Base-by-base conservation (phyloP, 1,139 yeast species). In the Diutina siamensis region DNA sequence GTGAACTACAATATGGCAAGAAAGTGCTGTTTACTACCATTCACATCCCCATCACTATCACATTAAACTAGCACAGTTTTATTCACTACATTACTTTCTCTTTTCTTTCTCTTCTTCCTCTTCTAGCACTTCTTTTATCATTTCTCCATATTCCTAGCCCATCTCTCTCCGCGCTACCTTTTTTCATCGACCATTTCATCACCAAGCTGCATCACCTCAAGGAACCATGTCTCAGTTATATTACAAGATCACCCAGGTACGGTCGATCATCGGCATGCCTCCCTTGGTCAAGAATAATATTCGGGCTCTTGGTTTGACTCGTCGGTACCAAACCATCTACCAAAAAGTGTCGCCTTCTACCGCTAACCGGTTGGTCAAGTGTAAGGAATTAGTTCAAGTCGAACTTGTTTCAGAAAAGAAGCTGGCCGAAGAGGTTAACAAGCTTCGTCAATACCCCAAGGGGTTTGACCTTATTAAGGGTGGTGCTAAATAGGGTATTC, bases 261-360 rank as follows among this genome's bases (percentile, higher is more conserved):
- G 94, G 58, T 87, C 97, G 3, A 74, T 85, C 19, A 88, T 92
- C 52, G 97, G 96, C 1, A 71, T 87, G 58, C 95, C 96, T 20
- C 77, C 80, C 48, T 65, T 72, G 35, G 73, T 76, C 47, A 76
- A 83, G 52, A 75, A 76, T 51, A 80, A 88, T 21, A 76, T 87
- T 44, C 65, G 71, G 49, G 75, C 87, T 3, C 69, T 92, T 50
- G 97, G 97, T 0, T 76, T 92, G 49, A 74, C 71, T 48, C 80
- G 74, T 57, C 78, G 94, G 55, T 84, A 88, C 48, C 80, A 82
- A 44, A 75, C 81, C 1, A 81, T 80, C 4, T 89, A 83, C 64
- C 88, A 81, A 55, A 67, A 68, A 45, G 88, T 86, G 10, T 73
- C 83, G 21, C 88, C 94, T 19, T 75, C 83, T 35, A 76, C 83